A percentile compares a stretch with the other conserved stretches of the same genome.
Evolutionary conservation across 176 grass and related monocot species (phyloP).

Genomic region (Urochloa ruziziensis): DNA sequence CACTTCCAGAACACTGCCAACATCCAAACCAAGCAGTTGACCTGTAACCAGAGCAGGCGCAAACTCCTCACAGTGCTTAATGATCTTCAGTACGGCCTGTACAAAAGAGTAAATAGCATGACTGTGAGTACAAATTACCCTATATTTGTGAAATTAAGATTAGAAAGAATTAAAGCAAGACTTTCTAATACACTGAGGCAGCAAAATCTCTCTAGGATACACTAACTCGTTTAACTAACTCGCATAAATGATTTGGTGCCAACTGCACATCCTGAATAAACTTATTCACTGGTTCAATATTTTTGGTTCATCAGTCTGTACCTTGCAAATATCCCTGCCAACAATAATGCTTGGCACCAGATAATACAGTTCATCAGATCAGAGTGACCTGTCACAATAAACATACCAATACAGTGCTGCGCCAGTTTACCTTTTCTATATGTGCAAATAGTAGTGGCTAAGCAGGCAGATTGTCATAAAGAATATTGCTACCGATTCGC

Average conservation of each 20-base stretch:
- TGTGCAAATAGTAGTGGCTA: neutral
- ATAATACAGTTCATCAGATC: neutral
- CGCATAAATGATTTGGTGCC: neutral
- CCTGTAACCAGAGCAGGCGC: constrained; percentile 90
- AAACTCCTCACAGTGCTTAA: constrained; percentile 98
- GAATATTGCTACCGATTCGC: neutral
- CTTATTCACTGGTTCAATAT: neutral
- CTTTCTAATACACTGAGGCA: neutral
- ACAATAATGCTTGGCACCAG: neutral
- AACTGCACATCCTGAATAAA: neutral
- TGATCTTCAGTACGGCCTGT: constrained; percentile 88
- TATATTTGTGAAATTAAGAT: neutral
- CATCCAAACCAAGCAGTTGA: constrained; percentile 98
- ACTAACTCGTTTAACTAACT: neutral
- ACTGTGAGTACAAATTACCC: constrained; percentile 2
- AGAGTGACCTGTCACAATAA: neutral
- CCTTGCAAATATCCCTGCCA: neutral
- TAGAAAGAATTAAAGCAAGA: neutral
- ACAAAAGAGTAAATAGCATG: constrained; percentile 11
- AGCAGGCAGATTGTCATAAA: neutral
- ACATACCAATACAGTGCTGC: neutral
- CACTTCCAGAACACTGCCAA: constrained; percentile 96
- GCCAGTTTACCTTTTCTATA: neutral
- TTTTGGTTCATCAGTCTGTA: constrained; percentile 2
- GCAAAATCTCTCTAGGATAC: neutral